Evolutionary conservation across 352 stramenopile species (phyloP).

Genomic region (Phytopythium helicoides): DNA sequence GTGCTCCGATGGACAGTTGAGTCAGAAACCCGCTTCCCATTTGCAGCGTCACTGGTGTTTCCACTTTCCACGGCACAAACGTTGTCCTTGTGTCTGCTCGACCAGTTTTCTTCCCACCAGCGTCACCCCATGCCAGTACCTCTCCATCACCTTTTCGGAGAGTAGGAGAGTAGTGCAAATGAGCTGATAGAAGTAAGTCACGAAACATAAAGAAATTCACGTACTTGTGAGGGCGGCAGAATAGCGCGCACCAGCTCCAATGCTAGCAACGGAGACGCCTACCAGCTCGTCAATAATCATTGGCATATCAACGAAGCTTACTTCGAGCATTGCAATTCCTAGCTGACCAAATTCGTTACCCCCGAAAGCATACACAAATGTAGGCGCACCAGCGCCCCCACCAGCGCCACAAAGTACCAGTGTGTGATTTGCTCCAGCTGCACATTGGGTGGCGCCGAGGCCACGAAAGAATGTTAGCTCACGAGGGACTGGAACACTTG

Average conservation of each 20-base stretch:
- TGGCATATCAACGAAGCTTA: conserved; percentile 52
- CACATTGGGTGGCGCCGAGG: conserved; percentile 35
- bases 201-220: too few relatives aligned
- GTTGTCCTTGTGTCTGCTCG: conserved; percentile 39
- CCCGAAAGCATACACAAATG: conserved; percentile 71
- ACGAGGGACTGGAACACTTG: conserved; percentile 17
- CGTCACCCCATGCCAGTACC: conserved; percentile 71
- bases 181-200: too few relatives aligned
- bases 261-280: conserved; percentile 24
- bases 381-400: conserved; percentile 14
- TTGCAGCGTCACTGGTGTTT: conserved; percentile 7
- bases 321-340: conserved; percentile 32
- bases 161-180: too few relatives aligned
- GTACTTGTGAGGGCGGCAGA: conserved; percentile 52
- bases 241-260: conserved; percentile 53
- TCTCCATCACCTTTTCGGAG: conserved; percentile 56
- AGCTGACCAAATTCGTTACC: conserved; percentile 66
- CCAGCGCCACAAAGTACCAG: conserved; percentile 48
- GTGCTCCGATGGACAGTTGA: conserved; percentile 51
- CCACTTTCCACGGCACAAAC: conserved; percentile 63
- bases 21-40: conserved; percentile 38
- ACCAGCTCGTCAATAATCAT: conserved; percentile 53
- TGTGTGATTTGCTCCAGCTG: conserved; percentile 62
- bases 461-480: conserved; percentile 67
- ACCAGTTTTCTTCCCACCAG: conserved; percentile 40